Evolutionary conservation across 139 green algal species (phyloP), one percentile per base, ranked within the genome.

Genomic region (Yamagishiella unicocca): DNA sequence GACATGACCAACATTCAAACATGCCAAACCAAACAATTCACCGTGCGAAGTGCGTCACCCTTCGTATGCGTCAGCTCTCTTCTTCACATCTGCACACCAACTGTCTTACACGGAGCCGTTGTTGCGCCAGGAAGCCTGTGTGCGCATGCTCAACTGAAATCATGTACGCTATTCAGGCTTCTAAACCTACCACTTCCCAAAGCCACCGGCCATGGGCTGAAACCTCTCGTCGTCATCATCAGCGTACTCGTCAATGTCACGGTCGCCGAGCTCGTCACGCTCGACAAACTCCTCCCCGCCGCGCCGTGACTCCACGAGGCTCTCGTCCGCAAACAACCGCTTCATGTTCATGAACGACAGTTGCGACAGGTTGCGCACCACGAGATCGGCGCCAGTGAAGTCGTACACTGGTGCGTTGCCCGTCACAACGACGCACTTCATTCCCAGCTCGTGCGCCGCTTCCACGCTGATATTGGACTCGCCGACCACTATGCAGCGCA

Each of bases 331-430:
- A 83, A 99, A 98, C 31, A 99, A 92, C 75, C 95, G 93, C 92
- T 99, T 99, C 58, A 99, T 92, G 89, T 99, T 98, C n/a, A 98
- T 87, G 74, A 99, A 94, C 9, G 91, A 93, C 25, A 99, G 82
- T 80, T 96, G 91, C 29, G 91, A 93, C 24, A 99, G 91, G 38
- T 94, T 85, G 4, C 93, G 91, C 64, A 99, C 96, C 22, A 99
- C 97, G 42, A 98, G 89, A 87, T 99, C 97, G 10, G 97, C 97
- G 19, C 93, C 92, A 2, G 62, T 89, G 73, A 98, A 95, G 91
- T 99, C 96, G 87, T 98, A 99, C 37, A 97, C 89, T 0, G 97
- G 96, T 38, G 94, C 90, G 62, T 90, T 90, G 38, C 94, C 95
- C 2, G 96, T 94, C 5, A 98, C 93, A 2, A 96, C 93, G 12